These are phyloP conservation scores for Colletotrichum sansevieriae DNA, from an alignment of 2,329 filamentous ascomycete genomes.

Conservation along the genomic window DNA sequence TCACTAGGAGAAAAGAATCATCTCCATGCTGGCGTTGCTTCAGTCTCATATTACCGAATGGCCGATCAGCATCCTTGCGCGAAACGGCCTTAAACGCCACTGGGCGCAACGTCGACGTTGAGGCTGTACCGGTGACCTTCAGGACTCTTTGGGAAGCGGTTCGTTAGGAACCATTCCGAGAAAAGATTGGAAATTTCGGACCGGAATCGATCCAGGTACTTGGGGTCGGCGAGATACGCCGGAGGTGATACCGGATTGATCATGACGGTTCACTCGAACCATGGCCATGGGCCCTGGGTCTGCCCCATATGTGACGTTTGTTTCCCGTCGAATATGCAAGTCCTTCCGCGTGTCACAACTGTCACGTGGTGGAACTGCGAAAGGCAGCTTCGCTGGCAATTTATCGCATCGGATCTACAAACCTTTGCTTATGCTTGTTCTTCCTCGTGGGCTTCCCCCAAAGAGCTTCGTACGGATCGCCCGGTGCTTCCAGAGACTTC, in stretches of 20 bases:
- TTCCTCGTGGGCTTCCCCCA: background rate
- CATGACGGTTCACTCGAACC: conserved; percentile 23
- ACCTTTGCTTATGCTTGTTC: background rate
- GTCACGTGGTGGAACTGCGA: conserved; percentile 31
- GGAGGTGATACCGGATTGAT: conserved; percentile 21
- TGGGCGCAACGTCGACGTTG: background rate
- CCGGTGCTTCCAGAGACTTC: conserved; percentile 7
- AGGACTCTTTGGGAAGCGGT: background rate
- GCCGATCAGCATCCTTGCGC: conserved; percentile 21
- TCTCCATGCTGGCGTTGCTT: conserved; percentile 11
- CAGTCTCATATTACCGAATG: conserved; percentile 15
- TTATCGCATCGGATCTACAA: conserved; percentile 8
- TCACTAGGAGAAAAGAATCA: conserved; percentile 11
- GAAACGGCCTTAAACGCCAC: background rate
- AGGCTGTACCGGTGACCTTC: background rate
- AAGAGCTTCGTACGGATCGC: background rate
- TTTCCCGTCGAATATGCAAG: conserved; percentile 38
- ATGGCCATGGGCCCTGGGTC: conserved; percentile 17
- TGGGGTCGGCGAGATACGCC: background rate
- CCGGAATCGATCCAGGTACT: background rate
- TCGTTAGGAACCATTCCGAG: background rate
- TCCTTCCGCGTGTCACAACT: conserved; percentile 33
- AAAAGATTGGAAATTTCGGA: background rate
- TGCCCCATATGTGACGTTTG: conserved; percentile 31
- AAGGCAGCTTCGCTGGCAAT: background rate